Conservation (phyloP, 352 stramenopile species). For the Pythium rhizo-oryzae region DNA sequence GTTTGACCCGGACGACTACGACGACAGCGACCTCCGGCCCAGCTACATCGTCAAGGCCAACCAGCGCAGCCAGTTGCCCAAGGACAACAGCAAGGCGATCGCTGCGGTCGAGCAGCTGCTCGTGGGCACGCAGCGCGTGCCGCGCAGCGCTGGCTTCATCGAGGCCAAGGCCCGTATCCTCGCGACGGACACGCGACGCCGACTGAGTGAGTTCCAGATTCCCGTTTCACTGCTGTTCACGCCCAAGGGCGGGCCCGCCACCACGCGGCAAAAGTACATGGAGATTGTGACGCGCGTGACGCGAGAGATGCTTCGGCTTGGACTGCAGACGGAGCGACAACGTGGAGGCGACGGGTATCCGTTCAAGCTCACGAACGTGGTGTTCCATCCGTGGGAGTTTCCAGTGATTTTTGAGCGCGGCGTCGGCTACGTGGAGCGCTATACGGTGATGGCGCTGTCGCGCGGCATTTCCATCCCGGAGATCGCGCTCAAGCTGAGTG, state of each 20-base stretch:
- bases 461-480: constrained; percentile 2
- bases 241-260: background rate
- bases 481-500: constrained; percentile 1
- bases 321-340: background rate
- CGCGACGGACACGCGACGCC: background rate
- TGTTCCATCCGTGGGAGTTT: constrained; percentile 21
- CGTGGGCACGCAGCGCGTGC: background rate
- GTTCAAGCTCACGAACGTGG: constrained; percentile 9
- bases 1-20: constrained; percentile 24
- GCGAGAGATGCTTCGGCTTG: background rate
- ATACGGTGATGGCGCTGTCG: background rate
- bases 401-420: background rate
- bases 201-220: constrained; percentile 5
- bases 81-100: constrained; percentile 15
- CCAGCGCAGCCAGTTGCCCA: background rate
- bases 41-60: constrained; percentile 22
- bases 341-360: background rate
- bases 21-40: constrained; percentile 17
- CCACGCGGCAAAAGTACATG: constrained; percentile 4
- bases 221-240: constrained; percentile 16
- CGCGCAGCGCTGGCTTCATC: background rate
- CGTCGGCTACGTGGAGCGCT: background rate
- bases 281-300: background rate
- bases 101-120: constrained; percentile 7
- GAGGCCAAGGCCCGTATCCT: background rate